Evolutionary conservation across 2,329 filamentous ascomycete genomes (phyloP), one percentile per base, ranked within the genome.

Genomic region (Neoarthrinium moseri): DNA sequence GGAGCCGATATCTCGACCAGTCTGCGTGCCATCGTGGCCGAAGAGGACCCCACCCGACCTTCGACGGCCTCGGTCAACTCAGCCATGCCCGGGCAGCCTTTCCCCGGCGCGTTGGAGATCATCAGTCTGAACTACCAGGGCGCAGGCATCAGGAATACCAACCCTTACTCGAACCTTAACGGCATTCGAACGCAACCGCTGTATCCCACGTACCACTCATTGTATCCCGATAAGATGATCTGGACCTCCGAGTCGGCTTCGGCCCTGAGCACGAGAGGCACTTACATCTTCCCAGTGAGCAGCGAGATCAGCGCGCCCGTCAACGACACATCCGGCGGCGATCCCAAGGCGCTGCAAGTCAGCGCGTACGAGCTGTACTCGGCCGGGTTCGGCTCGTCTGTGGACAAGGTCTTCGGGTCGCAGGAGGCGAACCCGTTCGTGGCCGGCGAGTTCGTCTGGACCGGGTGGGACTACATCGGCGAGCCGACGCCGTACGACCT

Each of bases 81-180:
- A 8, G 77, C 75, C 4, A 52, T 58, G 3, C 63, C 75, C 0
- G 59, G 61, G 23, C 65, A 57, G 33, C 52, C 67, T 0, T 67
- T 79, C 24, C 59, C 71, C 2, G 48, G 55, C 0, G 61, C 64
- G 2, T 49, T 78, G 26, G 76, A 80, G 52, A 62, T 80, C 34
- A 58, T 74, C n/a, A 68, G 70, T 17, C 56, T 80, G 5, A 81
- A 81, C 60, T 81, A 80, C 58, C 77, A 80, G 53, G 77, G 77
- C 42, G 73, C 77, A 40, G 76, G 77, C 4, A 41, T 29, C 6
- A 46, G 48, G 30, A 49, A 46, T 7, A 51, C 51, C 27, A 43
- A 43, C 27, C 45, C 54, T 8, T 78, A 72, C 52, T 62, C 66
- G 1, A 50, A 37, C 43, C 80, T 77, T 60, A 72, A 73, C 54